Percentiles rank a stretch among this genome's conserved stretches.
These are phyloP conservation scores for Syzygium syzygioides DNA, from an alignment of 441 rosid species.

Conservation along the genomic window DNA sequence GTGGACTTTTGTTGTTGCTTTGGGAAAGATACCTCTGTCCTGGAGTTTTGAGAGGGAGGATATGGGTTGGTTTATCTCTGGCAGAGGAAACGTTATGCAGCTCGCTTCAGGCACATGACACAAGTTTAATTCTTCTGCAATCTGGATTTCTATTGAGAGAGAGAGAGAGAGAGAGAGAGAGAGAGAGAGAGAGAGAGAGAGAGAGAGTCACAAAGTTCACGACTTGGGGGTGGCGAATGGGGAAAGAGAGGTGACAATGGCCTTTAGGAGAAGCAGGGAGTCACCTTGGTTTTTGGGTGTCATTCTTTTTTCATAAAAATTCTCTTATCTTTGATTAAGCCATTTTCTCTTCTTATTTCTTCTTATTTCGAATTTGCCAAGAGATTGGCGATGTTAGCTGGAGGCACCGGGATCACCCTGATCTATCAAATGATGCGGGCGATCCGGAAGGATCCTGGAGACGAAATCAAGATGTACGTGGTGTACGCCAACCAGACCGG, in stretches of 20 bases:
- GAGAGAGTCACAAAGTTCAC: background rate
- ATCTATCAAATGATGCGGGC: slow-evolving; percentile 69
- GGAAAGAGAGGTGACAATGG: background rate
- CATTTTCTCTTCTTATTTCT: too few species aligned
- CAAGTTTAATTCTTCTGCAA: background rate
- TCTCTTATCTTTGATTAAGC: too few species aligned
- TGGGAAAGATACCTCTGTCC: background rate
- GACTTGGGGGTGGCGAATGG: background rate
- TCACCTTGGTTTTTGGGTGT: background rate
- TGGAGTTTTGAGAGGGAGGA: background rate
- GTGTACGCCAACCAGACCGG: slow-evolving; percentile 81
- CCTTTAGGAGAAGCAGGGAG: background rate
- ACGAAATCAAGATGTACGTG: slow-evolving; percentile 62
- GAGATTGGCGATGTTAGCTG: slow-evolving; percentile 76
- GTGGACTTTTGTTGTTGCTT: background rate
- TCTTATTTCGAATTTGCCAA: slow-evolving; percentile 21
- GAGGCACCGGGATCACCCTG: slow-evolving; percentile 82
- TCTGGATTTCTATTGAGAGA: background rate
- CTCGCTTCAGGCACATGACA: background rate
- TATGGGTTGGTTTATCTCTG: background rate
- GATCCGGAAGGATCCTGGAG: slow-evolving; percentile 57
- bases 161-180: background rate
- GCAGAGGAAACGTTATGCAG: background rate
- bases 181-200: background rate
- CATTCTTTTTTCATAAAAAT: background rate